Evolutionary conservation across 2,329 filamentous ascomycete species (phyloP), one percentile per base, ranked within the genome.

Genomic region (Calonectria honghensis): DNA sequence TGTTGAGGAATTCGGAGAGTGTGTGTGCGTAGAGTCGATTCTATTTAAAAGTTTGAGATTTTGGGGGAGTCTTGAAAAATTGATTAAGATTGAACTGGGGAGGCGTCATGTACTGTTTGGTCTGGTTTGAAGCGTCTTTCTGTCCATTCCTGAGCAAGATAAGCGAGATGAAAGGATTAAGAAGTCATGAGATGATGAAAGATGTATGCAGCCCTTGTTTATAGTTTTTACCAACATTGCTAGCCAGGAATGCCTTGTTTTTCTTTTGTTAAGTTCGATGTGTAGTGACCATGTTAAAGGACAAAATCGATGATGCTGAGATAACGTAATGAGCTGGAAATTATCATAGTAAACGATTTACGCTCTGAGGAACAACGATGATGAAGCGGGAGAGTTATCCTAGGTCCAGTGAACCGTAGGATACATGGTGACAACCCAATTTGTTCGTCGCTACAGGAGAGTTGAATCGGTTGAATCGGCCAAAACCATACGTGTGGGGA

Each of bases 1-100:
- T 57, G 5, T 57, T 57, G 31, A 57, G 31, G 18, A 57, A 57
- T 35, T 57, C 52, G 16, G 52, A 57, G 31, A 57, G 4, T 35
- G 31, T 57, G 9, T 6, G 52, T n/a, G 52, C 52, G 6, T 57
- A 35, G 9, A 4, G 16, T 4, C 2, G 31, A 11, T 6, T 35
- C 0, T 35, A 5, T 35, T 57, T 6, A 57, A 57, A 57, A 57
- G 27, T 35, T 57, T 57, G 13, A 35, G 18, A 35, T 35, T 27
- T 27, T 27, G 45, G 29, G 6, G 52, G 31, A 31, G 31, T 35
- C 29, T 35, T 35, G 24, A 35, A 35, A 57, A 35, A 10, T 35
- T 13, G 52, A 32, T 0, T 16, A 32, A 13, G 6, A 4, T 32
- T 14, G 52, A 24, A 35, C 2, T n/a, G 18, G 24, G 18, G 7